Base-by-base conservation (phyloP, 257 asterid genomes). In the Linderniella brevidens region DNA sequence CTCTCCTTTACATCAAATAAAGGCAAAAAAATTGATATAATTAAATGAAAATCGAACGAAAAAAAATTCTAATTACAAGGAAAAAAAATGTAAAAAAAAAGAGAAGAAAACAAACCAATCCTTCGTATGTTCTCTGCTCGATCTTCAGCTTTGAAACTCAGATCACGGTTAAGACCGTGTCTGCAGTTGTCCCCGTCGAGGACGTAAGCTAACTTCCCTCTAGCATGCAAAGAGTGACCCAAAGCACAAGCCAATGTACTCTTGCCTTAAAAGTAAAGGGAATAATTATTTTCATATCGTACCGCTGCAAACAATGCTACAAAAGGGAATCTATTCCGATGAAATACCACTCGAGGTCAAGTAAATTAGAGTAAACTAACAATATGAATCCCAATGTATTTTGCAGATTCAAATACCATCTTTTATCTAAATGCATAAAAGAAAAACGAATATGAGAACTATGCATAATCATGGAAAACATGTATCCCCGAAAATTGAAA, bases 151-250 rank as follows among this genome's bases (percentile, higher is more conserved):
- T 67, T 73, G 57, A 90, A 90, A 65, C 90, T 73, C 47, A 90
- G 93, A 61, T 90, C 93, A 13, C 77, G 58, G 64, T 79, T 85
- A 52, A 90, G 74, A 58, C 99, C 99, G 60, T 90, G 96, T 48
- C 99, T 83, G 62, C 93, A 90, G 61, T 90, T 90, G 63, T 90
- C 99, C 58, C 99, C 99, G 65, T 90, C 99, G 56, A 90, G 96
- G 68, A 90, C 58, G 58, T 90, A 90, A 6, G 80, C 56, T 17
- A 81, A 88, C 73, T 79, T 90, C 58, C 99, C 94, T 67, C 80
- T 77, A 51, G 88, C 86, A 63, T 81, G 96, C 53, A 90, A 68
- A 53, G 88, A 71, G 41, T 65, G 69, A 65, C 86, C 69, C 66
- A 90, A 58, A 53, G 96, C 83, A 61, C 96, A 85, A 16, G 96